These are phyloP conservation scores for Asterophora lycoperdoides DNA, from an alignment of 768 basidiomycete genomes.

Conservation along the genomic window DNA sequence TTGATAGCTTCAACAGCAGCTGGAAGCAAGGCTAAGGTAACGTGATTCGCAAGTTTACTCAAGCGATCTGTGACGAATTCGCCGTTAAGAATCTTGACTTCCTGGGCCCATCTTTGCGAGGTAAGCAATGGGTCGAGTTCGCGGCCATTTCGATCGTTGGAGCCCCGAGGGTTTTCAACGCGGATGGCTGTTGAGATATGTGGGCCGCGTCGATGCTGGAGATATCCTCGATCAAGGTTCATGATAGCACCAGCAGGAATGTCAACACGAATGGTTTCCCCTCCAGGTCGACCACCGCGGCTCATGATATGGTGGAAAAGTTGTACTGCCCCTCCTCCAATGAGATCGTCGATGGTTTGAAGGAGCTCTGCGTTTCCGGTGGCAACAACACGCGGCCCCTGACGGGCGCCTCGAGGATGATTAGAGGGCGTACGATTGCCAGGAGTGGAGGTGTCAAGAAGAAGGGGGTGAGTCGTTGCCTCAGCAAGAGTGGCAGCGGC, in stretches of 20 bases:
- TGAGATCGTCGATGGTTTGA: conserved; percentile 75
- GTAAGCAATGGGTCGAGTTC: conserved; percentile 80
- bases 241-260: conserved; percentile 63
- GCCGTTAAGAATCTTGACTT: conserved; percentile 76
- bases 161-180: conserved; percentile 51
- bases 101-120: conserved; percentile 84
- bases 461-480: conserved; percentile 75
- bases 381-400: conserved; percentile 52
- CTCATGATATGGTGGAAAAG: conserved; percentile 80
- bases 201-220: conserved; percentile 45
- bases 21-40: conserved; percentile 72
- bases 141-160: conserved; percentile 43
- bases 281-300: conserved; percentile 48
- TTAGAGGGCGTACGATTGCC: conserved; percentile 40
- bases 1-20: conserved; percentile 66
- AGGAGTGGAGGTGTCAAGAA: conserved; percentile 56
- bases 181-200: conserved; percentile 56
- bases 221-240: conserved; percentile 52
- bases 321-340: conserved; percentile 78
- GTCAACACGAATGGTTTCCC: conserved; percentile 74
- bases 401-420: conserved; percentile 47
- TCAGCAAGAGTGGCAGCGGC: conserved; percentile 54
- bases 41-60: conserved; percentile 64
- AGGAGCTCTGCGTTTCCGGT: conserved; percentile 55
- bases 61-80: conserved; percentile 67